These are phyloP conservation scores for Gracilariopsis chorda DNA, from an alignment of 23 red algal species.

Conservation along the genomic window DNA sequence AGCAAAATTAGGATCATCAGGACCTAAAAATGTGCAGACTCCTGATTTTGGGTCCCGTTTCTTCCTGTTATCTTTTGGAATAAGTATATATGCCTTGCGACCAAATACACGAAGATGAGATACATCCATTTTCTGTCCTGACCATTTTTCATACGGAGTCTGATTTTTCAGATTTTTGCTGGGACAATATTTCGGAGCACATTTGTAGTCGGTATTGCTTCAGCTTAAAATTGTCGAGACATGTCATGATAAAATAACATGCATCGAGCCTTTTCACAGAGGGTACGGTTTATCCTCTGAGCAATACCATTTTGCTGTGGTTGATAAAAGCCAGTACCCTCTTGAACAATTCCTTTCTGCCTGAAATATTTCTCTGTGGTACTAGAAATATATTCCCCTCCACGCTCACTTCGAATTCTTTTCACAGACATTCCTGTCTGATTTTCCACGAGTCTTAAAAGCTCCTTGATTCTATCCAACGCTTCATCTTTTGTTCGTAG, in stretches of 20 bases:
- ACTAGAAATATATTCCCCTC: background rate
- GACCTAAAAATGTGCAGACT: background rate
- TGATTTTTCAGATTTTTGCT: background rate
- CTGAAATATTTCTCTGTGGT: background rate
- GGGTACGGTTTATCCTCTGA: background rate
- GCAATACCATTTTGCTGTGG: background rate
- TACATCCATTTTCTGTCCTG: background rate
- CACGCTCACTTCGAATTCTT: background rate
- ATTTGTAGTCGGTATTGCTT: constrained; percentile 14
- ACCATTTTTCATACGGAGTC: constrained; percentile 4
- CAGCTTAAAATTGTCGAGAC: background rate
- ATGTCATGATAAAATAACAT: background rate
- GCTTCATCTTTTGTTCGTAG: background rate
- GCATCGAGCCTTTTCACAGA: constrained; percentile 33
- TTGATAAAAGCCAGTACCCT: background rate
- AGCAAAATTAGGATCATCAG: background rate
- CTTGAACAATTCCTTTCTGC: background rate
- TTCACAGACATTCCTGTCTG: background rate
- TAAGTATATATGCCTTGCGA: background rate
- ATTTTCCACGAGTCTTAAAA: background rate
- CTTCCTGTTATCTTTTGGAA: background rate
- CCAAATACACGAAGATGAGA: background rate
- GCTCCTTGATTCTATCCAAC: too few species aligned
- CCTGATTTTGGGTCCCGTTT: background rate
- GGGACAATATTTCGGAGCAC: constrained; percentile 18